Base-by-base conservation (phyloP, 192 early-diverging fungal species). In the Coemansia sp. region DNA sequence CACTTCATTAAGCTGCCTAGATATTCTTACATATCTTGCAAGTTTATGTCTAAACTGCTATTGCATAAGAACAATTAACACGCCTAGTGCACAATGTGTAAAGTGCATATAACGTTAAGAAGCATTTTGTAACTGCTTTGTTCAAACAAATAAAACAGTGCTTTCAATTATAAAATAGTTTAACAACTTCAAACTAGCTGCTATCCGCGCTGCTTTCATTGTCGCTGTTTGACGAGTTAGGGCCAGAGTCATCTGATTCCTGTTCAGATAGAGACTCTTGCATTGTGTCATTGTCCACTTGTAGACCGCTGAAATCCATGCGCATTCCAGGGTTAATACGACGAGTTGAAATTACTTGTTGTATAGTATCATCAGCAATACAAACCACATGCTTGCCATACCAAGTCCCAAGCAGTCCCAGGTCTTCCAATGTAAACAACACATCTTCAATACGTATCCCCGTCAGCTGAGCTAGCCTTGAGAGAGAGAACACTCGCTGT, bases 361-460 rank as follows among this genome's bases (percentile, higher is more conserved):
- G 62, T 23, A 84, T 41, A 4, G 45, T 60, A 32, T 80, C 82
- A 47, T 79, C 62, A 5, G 77, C 57, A 43, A 84, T 69, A 22
- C 78, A 77, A 12, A 84, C 67, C 29, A 77, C 53, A 37, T 74
- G 66, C 22, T 52, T 56, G n/a, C 82, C 74, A 14, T 72, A 68
- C 88, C 88, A 92, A 19, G 74, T 76, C 55, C 71, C 63, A 64
- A 88, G 72, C 69, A 91, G 67, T 0, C 81, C 87, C 73, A 88
- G 73, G 15, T 72, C 68, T 6, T 84, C 76, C 54, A 93, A 71
- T 8, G 88, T 86, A 58, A 83, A 81, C 29, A 93, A 43, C 47
- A 93, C 70, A 58, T 93, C 90, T n/a, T 90, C 87, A 24, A 83
- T 80, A 49, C 76, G 73, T 55, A 93, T 90, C 1, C 89, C 84